Evolutionary conservation across 345 rosid species (phyloP).

Genomic region (Camelina laxa): DNA sequence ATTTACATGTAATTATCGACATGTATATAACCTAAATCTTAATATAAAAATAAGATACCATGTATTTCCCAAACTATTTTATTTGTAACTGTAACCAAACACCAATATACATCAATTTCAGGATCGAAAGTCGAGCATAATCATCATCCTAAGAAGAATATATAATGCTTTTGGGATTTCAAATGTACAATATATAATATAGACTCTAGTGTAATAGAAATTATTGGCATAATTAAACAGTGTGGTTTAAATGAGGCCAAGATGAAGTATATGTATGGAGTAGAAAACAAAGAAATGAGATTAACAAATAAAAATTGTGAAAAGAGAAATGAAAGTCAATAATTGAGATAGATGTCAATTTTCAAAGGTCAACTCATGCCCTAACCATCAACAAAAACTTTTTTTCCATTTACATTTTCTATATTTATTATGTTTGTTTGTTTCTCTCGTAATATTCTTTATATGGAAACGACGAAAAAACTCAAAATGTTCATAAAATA

Average conservation of each 20-base stretch:
- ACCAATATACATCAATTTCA: slow-evolving; percentile 2
- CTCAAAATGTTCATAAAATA: slow-evolving; percentile 18
- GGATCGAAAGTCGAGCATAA: background rate
- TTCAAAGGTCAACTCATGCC: slow-evolving; percentile 33
- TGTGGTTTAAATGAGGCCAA: slow-evolving; percentile 12
- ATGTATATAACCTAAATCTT: background rate
- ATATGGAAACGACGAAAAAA: slow-evolving; percentile 1
- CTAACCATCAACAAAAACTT: slow-evolving; percentile 13
- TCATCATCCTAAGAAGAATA: background rate
- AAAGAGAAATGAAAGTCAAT: slow-evolving; percentile 8
- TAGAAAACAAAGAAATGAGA: background rate
- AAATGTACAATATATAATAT: background rate
- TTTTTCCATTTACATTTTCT: background rate
- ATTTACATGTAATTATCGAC: slow-evolving; percentile 27
- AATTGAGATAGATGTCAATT: slow-evolving; percentile 26
- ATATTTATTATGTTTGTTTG: background rate
- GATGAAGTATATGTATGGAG: background rate
- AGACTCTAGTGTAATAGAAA: background rate
- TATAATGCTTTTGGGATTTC: background rate
- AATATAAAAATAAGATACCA: background rate
- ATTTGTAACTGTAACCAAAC: background rate
- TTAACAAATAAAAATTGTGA: background rate
- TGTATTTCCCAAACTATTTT: background rate
- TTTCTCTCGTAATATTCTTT: slow-evolving; percentile 4
- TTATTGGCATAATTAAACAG: background rate